A percentile compares a stretch with the other conserved stretches of the same genome.
Conservation (phyloP, 768 basidiomycete species). For the Panellus pusillus region DNA sequence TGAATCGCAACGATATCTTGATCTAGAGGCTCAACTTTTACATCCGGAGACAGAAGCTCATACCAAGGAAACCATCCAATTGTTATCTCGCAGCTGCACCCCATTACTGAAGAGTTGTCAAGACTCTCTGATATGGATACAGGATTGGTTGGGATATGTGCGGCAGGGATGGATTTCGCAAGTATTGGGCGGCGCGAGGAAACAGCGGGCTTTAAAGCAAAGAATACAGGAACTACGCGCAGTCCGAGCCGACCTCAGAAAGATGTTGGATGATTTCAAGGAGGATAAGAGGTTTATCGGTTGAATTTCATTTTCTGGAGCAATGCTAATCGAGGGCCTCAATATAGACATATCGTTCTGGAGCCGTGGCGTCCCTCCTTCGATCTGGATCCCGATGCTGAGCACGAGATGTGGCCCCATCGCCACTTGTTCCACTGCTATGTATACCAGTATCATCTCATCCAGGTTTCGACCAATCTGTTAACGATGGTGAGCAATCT, state of each 20-base stretch:
- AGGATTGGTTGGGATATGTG: constrained; percentile 51
- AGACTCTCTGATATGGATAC: constrained; percentile 39
- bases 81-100: constrained; percentile 54
- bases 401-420: constrained; percentile 55
- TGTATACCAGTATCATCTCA: constrained; percentile 63
- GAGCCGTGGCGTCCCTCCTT: constrained; percentile 63
- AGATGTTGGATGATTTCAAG: constrained; percentile 46
- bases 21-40: constrained; percentile 57
- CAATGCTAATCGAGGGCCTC: not conserved
- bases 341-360: constrained; percentile 48
- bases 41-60: constrained; percentile 49
- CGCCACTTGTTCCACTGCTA: constrained; percentile 74
- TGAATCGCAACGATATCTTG: constrained; percentile 68
- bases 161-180: constrained; percentile 37
- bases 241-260: constrained; percentile 36
- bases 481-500: constrained; percentile 40
- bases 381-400: constrained; percentile 32
- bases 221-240: constrained; percentile 38
- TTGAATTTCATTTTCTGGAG: not conserved
- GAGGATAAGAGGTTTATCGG: constrained; percentile 47
- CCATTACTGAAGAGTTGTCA: constrained; percentile 49
- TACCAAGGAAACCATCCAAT: constrained; percentile 40
- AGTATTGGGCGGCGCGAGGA: constrained; percentile 32
- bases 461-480: constrained; percentile 38
- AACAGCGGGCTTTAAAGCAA: constrained; percentile 31